A percentile compares a stretch with the other conserved stretches of the same genome.
Evolutionary conservation across 192 early-diverging fungal species (phyloP).

Genomic region (Linnemannia hyalina): DNA sequence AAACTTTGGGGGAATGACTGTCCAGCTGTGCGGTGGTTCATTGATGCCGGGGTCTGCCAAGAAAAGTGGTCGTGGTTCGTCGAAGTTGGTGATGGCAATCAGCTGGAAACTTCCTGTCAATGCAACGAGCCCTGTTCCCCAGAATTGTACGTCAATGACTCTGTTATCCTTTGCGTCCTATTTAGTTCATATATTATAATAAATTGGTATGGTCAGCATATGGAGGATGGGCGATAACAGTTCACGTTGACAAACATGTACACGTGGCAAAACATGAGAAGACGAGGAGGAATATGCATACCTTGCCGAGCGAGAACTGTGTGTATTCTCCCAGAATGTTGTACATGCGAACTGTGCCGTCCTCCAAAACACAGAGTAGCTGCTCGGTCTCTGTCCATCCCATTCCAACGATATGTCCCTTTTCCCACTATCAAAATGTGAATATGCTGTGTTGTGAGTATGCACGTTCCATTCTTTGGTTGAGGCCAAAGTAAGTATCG

Average conservation of each 20-base stretch:
- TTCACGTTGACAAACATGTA: neutral
- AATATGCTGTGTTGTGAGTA: neutral
- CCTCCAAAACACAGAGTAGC: constrained; percentile 89
- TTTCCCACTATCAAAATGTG: constrained; percentile 77
- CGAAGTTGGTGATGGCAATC: constrained; percentile 86
- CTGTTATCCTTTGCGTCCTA: constrained; percentile 86
- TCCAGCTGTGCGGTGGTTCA: constrained; percentile 86
- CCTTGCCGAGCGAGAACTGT: constrained; percentile 86
- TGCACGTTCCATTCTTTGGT: neutral
- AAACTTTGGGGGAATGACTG: constrained; percentile 88
- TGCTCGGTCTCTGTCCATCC: constrained; percentile 93
- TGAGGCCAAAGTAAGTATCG: neutral
- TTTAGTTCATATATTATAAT: neutral
- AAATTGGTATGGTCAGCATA: neutral
- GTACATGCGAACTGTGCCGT: constrained; percentile 86
- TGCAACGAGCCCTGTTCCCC: constrained; percentile 93
- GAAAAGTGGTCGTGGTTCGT: constrained; percentile 84
- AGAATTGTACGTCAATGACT: constrained; percentile 89
- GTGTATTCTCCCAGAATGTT: constrained; percentile 85
- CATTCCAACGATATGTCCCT: constrained; percentile 89
- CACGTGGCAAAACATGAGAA: neutral
- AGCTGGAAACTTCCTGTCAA: constrained; percentile 86
- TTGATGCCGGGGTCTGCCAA: constrained; percentile 79
- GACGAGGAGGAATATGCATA: constrained; percentile 22
- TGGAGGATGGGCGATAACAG: neutral